Conservation (phyloP, 202 grass and related monocot species). For the Thinopyrum obtusiflorum region DNA sequence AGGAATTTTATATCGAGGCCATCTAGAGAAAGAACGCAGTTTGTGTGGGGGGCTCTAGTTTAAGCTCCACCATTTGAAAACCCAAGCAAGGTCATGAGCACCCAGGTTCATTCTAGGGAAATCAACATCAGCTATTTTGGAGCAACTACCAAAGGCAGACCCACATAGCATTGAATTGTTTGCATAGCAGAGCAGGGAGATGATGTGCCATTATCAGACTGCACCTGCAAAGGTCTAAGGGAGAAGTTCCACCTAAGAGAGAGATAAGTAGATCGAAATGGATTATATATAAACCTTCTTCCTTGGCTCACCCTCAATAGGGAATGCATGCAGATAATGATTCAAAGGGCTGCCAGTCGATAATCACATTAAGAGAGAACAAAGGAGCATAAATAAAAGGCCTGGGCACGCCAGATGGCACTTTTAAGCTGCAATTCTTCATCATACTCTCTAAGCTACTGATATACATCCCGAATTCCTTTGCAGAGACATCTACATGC, state of each 20-base stretch:
- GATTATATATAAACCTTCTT: slow-evolving; percentile 88
- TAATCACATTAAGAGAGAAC: slow-evolving; percentile 86
- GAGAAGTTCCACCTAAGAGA: slow-evolving; percentile 97
- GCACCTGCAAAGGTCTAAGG: slow-evolving; percentile 58
- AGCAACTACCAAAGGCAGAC: slow-evolving; percentile 45
- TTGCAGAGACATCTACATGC: slow-evolving; percentile 74
- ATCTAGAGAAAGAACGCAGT: slow-evolving; percentile 92
- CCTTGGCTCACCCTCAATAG: slow-evolving; percentile 83
- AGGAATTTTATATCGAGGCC: slow-evolving; percentile 86
- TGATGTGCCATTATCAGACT: slow-evolving; percentile 47
- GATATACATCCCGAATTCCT: slow-evolving; percentile 84
- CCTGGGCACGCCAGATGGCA: slow-evolving; percentile 48
- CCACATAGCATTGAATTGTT: slow-evolving; percentile 39
- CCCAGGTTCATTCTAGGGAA: slow-evolving; percentile 84
- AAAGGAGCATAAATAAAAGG: slow-evolving; percentile 80
- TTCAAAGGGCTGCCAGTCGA: slow-evolving; percentile 90
- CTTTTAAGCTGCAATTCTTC: slow-evolving; percentile 84
- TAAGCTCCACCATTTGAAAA: slow-evolving; percentile 93
- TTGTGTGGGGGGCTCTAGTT: slow-evolving; percentile 96
- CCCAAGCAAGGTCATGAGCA: slow-evolving; percentile 95
- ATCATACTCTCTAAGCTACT: slow-evolving; percentile 80
- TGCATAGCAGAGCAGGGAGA: slow-evolving; percentile 53
- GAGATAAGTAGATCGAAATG: slow-evolving; percentile 93
- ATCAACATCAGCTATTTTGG: slow-evolving; percentile 52
- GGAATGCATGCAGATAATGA: slow-evolving; percentile 96